Percentiles rank a stretch among this genome's conserved stretches.
Evolutionary conservation across 192 early-diverging fungal species (phyloP).

Genomic region (Linnemannia exigua): DNA sequence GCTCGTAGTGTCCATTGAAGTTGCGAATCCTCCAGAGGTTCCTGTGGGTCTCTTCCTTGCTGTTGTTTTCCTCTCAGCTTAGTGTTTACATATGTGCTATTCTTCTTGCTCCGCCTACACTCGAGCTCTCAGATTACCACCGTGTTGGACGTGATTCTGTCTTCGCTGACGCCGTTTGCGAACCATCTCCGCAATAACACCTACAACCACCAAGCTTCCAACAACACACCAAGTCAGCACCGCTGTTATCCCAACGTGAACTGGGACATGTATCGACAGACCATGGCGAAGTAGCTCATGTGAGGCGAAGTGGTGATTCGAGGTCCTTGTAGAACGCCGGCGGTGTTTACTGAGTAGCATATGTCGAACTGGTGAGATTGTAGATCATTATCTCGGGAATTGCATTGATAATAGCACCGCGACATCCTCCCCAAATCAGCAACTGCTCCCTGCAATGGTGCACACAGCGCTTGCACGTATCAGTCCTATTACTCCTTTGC

Average conservation of each 20-base stretch:
- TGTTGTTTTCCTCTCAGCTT: too few species aligned
- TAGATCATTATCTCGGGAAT: conserved; percentile 16
- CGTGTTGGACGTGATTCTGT: too few species aligned
- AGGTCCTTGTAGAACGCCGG: neutral
- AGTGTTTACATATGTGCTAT: too few species aligned
- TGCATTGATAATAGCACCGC: neutral
- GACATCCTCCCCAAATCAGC: conserved; percentile 32
- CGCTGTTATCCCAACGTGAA: too few species aligned
- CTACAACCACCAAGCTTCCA: conserved; percentile 12
- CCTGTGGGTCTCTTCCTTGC: neutral
- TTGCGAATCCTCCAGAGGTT: neutral
- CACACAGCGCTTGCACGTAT: conserved; percentile 19
- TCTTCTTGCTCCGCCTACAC: too few species aligned
- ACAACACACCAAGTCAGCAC: too few species aligned
- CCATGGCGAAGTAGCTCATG: too few species aligned
- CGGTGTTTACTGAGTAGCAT: conserved; percentile 24
- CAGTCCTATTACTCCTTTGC: too few species aligned
- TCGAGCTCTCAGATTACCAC: neutral
- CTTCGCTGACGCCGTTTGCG: too few species aligned
- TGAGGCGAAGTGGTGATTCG: too few species aligned
- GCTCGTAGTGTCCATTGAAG: neutral
- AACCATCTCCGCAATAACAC: neutral
- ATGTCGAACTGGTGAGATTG: conserved; percentile 5
- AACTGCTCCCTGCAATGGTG: conserved; percentile 41
- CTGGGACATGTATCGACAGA: too few species aligned